phyloP scores from a whole-genome alignment of 139 green algal genomes.

The Marvania coccoides region DNA sequence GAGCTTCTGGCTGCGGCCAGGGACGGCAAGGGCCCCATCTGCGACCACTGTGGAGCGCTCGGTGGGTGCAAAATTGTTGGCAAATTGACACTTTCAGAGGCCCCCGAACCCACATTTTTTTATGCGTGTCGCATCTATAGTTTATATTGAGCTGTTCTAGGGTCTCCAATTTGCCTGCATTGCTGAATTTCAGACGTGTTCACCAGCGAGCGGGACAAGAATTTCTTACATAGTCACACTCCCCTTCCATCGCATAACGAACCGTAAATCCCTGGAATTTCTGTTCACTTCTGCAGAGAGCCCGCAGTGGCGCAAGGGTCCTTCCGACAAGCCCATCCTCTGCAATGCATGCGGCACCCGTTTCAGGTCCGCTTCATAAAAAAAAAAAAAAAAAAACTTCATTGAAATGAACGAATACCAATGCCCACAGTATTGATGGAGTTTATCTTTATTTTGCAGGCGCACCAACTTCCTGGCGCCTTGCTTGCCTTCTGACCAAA shows the following conservation, averaged over 20 bases:
- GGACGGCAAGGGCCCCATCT: not conserved
- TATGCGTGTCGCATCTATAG: too few relatives aligned
- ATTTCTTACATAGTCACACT: too few relatives aligned
- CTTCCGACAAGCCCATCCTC: slow-evolving; percentile 49
- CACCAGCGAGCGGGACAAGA: too few relatives aligned
- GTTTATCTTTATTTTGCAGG: not conserved
- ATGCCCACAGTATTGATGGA: too few relatives aligned
- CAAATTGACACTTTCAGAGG: too few relatives aligned
- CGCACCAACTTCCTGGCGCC: slow-evolving; percentile 13
- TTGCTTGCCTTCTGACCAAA: not conserved
- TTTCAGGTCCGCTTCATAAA: slow-evolving; percentile 16
- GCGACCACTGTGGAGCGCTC: not conserved
- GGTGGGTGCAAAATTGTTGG: not conserved
- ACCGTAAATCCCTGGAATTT: too few relatives aligned
- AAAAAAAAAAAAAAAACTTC: not conserved
- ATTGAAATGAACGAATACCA: not conserved
- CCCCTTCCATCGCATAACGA: too few relatives aligned
- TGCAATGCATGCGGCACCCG: slow-evolving; percentile 69
- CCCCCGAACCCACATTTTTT: too few relatives aligned
- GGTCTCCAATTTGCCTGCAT: too few relatives aligned
- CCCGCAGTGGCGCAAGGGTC: slow-evolving; percentile 50
- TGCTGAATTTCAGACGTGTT: too few relatives aligned
- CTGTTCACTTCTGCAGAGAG: slow-evolving; percentile 7
- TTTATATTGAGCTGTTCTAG: too few relatives aligned
- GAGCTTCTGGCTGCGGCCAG: not conserved